Evolutionary conservation across 2,329 filamentous ascomycete genomes (phyloP), one percentile per base, ranked within the genome.

Genomic region (Talaromyces sp.): DNA sequence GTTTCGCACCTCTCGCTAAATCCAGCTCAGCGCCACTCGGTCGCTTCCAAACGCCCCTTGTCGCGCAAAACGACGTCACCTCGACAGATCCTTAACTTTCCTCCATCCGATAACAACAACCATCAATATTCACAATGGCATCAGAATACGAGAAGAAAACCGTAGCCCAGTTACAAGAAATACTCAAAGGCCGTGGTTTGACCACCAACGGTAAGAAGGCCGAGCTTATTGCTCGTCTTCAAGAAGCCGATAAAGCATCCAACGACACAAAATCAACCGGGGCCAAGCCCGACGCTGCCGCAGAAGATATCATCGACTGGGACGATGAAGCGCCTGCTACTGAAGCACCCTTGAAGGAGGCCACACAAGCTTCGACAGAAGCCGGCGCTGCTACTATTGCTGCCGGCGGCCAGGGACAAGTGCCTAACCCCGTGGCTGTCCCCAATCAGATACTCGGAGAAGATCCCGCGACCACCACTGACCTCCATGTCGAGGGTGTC

Each of bases 111-210:
- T 27, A 27, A 27, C 15, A 63, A 45, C 31, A 41, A 47, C 8
- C 19, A 2, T 4, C 31, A 52, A 39, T 17, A 43, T 47, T 13
- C 13, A 47, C 37, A 31, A 80, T 79, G 78, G 69, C 77, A 47
- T 73, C 77, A 66, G 80, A 83, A 67, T 83, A 83, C 75, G 73
- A 75, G 67, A 83, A 82, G 69, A 82, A 82, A 72, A 83, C 81
- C 61, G 81, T 82, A 62, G 80, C 79, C 19, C 81, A 83, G 67
- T 73, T 83, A 49, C 73, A 80, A 66, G 81, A 83, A 68, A 80
- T 83, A 43, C 78, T 83, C 66, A 83, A 83, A 70, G 73, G 77
- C 25, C 80, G 81, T 47, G 77, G 74, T n/a, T 75, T 83, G 45
- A 75, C 80, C 76, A 74, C 31, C 74, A 83, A 50, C 74, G 81